Percentiles rank a stretch among this genome's conserved stretches.
Evolutionary conservation across 2,329 filamentous ascomycete genomes (phyloP).

Genomic region (Claviceps citrina): DNA sequence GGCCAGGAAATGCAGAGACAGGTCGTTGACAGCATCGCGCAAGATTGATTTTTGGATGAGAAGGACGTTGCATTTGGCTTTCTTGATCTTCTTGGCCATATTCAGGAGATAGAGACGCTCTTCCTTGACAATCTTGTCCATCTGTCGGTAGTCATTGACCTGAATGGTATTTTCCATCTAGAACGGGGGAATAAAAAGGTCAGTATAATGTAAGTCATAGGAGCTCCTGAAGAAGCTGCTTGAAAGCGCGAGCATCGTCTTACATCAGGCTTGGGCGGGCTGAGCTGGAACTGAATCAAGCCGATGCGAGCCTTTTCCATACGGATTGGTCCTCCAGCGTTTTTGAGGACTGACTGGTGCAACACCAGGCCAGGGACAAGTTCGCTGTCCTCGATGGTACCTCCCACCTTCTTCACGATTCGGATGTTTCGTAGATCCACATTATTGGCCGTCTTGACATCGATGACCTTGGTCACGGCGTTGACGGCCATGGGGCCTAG

Average conservation of each 20-base stretch:
- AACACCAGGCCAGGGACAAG: slow-evolving; percentile 89
- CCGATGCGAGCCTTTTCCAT: slow-evolving; percentile 98
- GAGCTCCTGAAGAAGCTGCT: neutral
- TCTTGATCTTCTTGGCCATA: slow-evolving; percentile 99
- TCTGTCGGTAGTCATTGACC: slow-evolving; percentile 98
- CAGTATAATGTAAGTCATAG: neutral
- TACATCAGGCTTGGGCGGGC: slow-evolving; percentile 92
- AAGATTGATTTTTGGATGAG: slow-evolving; percentile 98
- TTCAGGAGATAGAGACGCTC: slow-evolving; percentile 95
- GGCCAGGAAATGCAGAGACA: slow-evolving; percentile 92
- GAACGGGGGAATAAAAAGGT: neutral
- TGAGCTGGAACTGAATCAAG: slow-evolving; percentile 96
- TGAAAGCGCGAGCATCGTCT: slow-evolving; percentile 17
- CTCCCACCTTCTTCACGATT: slow-evolving; percentile 93
- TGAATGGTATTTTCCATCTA: slow-evolving; percentile 99
- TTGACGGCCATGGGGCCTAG: slow-evolving; percentile 98
- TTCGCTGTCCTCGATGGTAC: slow-evolving; percentile 96
- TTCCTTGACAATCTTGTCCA: slow-evolving; percentile 99
- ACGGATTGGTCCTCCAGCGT: slow-evolving; percentile 71
- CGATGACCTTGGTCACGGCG: slow-evolving; percentile 88
- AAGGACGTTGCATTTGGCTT: slow-evolving; percentile 97
- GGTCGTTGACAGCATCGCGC: slow-evolving; percentile 91
- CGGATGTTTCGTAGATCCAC: slow-evolving; percentile 93
- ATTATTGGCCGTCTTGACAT: slow-evolving; percentile 88
- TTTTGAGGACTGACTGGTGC: slow-evolving; percentile 86